Base-by-base conservation (phyloP, 768 basidiomycete genomes). In the Collybia mongolica region DNA sequence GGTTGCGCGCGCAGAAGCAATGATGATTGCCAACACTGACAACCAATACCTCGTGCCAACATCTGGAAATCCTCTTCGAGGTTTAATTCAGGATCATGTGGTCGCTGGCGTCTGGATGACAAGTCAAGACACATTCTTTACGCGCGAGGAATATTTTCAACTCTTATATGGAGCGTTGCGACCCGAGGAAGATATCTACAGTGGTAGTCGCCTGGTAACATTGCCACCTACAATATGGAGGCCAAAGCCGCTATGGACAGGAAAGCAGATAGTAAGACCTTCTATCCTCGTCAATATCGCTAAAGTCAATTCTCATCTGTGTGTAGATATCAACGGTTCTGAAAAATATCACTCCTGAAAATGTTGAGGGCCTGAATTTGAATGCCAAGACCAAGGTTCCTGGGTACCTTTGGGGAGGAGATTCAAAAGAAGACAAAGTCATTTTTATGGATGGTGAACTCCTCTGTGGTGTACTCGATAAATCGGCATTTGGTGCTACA, bases 91-190 rank as follows among this genome's bases (percentile, higher is more conserved):
- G 66, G 97, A 99, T 71, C 97, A 98, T 59, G 93, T 99, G 49
- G 96, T 98, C 39, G 93, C 97, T 12, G 96, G 93, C 51, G 88
- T 98, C n/a, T 98, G 95, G 93, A 94, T 99, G 92, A 98, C 97
- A 48, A 86, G 84, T 62, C 94, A 93, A 64, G 89, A 95, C 56
- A 79, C 93, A 0, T 98, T 98, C 74, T 96, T 98, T 71, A 86
- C 88, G 3, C 83, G 97, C 44, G 93, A 97, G 61, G 90, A 98
- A 61, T 99, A 98, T 64, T 90, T 89, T 68, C 97, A 99, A 67
- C 75, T 99, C 43, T 79, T 99, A 9, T 98, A 98, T 60, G 97
- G 96, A 28, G 90, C 96, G 7, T 75, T 99, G 28, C 76, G 90
- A 52, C 93, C 95, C 6, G 97, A 99, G 68, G 87, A 88, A 32